A percentile compares a stretch with the other conserved stretches of the same genome.
Evolutionary conservation across 257 asterid genomes (phyloP).

Genomic region (Nicotiana undulata): DNA sequence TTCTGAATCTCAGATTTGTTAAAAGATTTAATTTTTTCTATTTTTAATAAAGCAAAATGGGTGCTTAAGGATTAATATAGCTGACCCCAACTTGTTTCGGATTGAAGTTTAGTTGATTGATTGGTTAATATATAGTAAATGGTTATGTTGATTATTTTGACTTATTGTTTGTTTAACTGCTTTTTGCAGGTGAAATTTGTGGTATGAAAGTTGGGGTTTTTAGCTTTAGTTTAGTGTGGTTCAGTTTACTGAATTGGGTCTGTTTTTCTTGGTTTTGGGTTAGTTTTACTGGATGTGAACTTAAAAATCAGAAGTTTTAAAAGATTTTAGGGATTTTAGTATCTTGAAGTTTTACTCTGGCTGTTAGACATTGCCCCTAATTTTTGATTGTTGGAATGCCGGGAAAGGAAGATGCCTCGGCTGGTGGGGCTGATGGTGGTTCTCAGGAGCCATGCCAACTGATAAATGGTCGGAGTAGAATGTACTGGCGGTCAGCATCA

Average conservation of each 20-base stretch:
- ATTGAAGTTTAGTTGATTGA: background rate
- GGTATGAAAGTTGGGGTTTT: slow-evolving; percentile 1
- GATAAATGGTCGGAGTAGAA: slow-evolving; percentile 27
- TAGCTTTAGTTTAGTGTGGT: background rate
- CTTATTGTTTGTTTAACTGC: background rate
- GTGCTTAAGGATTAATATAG: background rate
- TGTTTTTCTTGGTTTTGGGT: background rate
- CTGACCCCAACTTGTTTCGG: background rate
- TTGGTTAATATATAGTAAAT: background rate
- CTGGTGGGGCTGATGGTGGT: slow-evolving; percentile 25
- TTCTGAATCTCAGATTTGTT: slow-evolving; percentile 10
- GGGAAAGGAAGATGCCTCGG: slow-evolving; percentile 37
- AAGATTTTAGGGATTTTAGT: slow-evolving; percentile 5
- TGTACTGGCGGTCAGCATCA: slow-evolving; percentile 50
- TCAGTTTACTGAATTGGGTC: background rate
- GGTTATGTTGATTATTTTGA: background rate
- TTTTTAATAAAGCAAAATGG: background rate
- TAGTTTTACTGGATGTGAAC: slow-evolving; percentile 5
- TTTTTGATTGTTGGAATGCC: slow-evolving; percentile 25
- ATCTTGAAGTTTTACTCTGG: background rate
- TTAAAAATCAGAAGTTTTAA: background rate
- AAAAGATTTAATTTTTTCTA: background rate
- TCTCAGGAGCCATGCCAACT: slow-evolving; percentile 20
- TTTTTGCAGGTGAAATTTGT: slow-evolving; percentile 17
- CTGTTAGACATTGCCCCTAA: background rate